A percentile compares a stretch with the other conserved stretches of the same genome.
These are phyloP conservation scores for Actinidia chinensis DNA, from an alignment of 179 eudicot genomes.

Conservation along the genomic window DNA sequence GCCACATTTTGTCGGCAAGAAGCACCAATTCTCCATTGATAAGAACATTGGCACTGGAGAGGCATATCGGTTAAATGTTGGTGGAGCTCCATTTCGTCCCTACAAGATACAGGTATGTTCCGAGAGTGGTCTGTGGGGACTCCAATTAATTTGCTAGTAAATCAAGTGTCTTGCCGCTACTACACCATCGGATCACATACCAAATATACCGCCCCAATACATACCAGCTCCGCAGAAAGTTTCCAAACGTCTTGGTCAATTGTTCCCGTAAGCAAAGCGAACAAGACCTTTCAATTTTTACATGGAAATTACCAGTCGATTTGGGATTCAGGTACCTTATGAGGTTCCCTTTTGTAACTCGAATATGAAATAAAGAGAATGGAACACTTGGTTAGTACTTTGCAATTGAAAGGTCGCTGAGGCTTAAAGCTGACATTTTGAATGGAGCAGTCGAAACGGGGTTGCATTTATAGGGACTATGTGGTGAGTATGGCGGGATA, in stretches of 20 bases:
- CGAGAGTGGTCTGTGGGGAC: constrained; percentile 35
- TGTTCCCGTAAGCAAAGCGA: not conserved
- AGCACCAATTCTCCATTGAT: not conserved
- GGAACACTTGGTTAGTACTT: not conserved
- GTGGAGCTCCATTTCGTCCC: constrained; percentile 30
- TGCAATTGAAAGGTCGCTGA: constrained; percentile 12
- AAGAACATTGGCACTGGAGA: not conserved
- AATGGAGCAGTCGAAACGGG: not conserved
- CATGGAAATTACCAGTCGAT: constrained; percentile 25
- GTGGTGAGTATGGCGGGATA: not conserved
- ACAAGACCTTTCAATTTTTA: constrained; percentile 16
- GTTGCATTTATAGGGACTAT: not conserved
- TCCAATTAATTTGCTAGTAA: constrained; percentile 17
- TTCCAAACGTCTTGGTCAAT: constrained; percentile 26
- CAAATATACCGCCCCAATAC: too few relatives aligned
- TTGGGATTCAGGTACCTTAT: constrained; percentile 24
- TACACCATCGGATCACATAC: constrained; percentile 16
- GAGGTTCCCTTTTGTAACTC: constrained; percentile 29
- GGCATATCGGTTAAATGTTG: constrained; percentile 32
- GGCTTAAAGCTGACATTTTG: not conserved
- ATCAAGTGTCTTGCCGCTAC: constrained; percentile 13
- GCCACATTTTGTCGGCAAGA: not conserved
- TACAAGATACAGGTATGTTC: constrained; percentile 30
- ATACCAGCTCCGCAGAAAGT: constrained; percentile 34
- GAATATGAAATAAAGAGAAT: not conserved